Evolutionary conservation across 352 stramenopile genomes (phyloP).

Genomic region (Peronospora belbahrii): DNA sequence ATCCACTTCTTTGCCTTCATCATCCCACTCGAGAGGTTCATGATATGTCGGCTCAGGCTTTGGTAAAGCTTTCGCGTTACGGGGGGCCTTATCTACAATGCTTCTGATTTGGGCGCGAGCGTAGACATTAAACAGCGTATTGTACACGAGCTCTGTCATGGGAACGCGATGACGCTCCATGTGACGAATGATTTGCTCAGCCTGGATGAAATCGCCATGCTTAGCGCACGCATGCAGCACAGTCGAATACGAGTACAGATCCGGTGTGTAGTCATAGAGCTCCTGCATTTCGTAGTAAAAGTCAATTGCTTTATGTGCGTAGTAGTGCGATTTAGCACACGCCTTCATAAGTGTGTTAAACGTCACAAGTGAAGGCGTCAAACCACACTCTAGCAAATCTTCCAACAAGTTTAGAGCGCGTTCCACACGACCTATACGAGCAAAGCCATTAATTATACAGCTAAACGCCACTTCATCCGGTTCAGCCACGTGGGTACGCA

Average conservation of each 20-base stretch:
- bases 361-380: slow-evolving; percentile 63
- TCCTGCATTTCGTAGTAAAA: slow-evolving; percentile 86
- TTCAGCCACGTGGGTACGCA: slow-evolving; percentile 65
- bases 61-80: slow-evolving; percentile 35
- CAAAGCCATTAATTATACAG: slow-evolving; percentile 66
- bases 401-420: slow-evolving; percentile 67
- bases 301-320: slow-evolving; percentile 74
- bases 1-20: slow-evolving; percentile 65
- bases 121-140: slow-evolving; percentile 75
- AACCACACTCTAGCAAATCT: slow-evolving; percentile 58
- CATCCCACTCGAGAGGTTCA: slow-evolving; percentile 62
- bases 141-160: slow-evolving; percentile 58
- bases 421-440: slow-evolving; percentile 67
- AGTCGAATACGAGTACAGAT: slow-evolving; percentile 72
- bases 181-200: slow-evolving; percentile 64
- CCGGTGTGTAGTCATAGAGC: slow-evolving; percentile 74
- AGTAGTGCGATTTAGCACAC: slow-evolving; percentile 80
- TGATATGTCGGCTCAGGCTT: slow-evolving; percentile 52
- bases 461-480: slow-evolving; percentile 67
- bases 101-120: slow-evolving; percentile 58
- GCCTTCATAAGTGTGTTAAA: slow-evolving; percentile 78
- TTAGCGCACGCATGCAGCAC: slow-evolving; percentile 72
- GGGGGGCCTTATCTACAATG: slow-evolving; percentile 60
- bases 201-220: slow-evolving; percentile 65
- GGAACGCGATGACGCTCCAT: slow-evolving; percentile 66